These are phyloP conservation scores for Millerago galiae DNA, from an alignment of 805 yeast species.

Conservation along the genomic window DNA sequence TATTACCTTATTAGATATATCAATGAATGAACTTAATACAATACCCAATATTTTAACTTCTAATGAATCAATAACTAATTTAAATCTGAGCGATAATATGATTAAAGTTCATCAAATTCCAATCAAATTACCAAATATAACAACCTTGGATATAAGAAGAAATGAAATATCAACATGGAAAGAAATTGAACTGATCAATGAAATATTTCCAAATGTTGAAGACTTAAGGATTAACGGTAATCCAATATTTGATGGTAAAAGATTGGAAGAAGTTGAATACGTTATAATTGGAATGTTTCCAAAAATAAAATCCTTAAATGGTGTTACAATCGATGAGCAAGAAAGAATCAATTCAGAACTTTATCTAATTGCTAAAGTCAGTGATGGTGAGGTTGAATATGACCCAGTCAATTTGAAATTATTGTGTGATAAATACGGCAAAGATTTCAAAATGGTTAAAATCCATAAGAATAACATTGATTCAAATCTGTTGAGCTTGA, in stretches of 20 bases:
- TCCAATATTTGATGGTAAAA: conserved; percentile 33
- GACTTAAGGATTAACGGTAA: conserved; percentile 47
- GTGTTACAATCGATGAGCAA: conserved; percentile 38
- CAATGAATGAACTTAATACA: conserved; percentile 34
- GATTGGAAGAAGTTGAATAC: conserved; percentile 22
- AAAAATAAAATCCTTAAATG: conserved; percentile 44
- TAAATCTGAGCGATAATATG: conserved; percentile 22
- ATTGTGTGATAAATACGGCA: conserved; percentile 25
- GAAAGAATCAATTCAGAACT: conserved; percentile 64
- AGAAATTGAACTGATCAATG: conserved; percentile 38
- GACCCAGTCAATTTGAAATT: conserved; percentile 34
- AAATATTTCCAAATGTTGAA: conserved; percentile 34
- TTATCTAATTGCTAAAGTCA: conserved; percentile 51
- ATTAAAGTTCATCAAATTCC: neutral
- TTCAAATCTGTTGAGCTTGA: conserved; percentile 2
- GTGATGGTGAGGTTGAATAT: conserved; percentile 21
- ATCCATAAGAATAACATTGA: neutral
- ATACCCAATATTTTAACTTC: conserved; percentile 23
- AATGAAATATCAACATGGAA: conserved; percentile 44
- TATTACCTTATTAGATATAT: conserved; percentile 27
- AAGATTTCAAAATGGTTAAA: conserved; percentile 1
- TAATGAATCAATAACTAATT: neutral
- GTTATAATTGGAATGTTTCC: conserved; percentile 42
- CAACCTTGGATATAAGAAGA: conserved; percentile 42
- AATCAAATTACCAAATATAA: conserved; percentile 9